Evolutionary conservation across 2,329 filamentous ascomycete genomes (phyloP), one percentile per base, ranked within the genome.

Genomic region (Monilinia polystroma): DNA sequence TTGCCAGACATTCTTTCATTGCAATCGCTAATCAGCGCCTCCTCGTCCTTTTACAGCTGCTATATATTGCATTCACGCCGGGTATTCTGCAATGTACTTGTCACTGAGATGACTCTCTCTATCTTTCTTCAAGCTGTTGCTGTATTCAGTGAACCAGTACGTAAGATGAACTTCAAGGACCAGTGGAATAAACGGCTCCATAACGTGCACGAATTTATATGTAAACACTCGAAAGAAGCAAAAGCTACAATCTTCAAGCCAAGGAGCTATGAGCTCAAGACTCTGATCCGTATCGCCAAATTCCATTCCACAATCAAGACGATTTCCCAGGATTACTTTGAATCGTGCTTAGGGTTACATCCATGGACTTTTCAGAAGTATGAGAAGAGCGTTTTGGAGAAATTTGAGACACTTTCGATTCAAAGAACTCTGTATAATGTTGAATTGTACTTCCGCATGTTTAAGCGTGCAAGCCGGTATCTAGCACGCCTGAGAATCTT

Each of bases 41-140:
- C 56, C 20, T 18, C 18, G 47, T 11, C 41, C 8, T 47, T 47
- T 38, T 45, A 47, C 43, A 6, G n/a, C 26, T 47, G 26, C 29
- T 59, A 35, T 10, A 23, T n/a, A 7, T 14, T 26, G 1, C 18
- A 59, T 1, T 11, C 2, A 59, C 3, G 26, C 2, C 10, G n/a
- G 14, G 10, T 59, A 47, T 23, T 59, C 18, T 32, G 41, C 56
- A 59, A 2, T n/a, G 20, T 47, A n/a, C 41, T 59, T 10, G 56
- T 59, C 41, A 11, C 32, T 32, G 56, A 59, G 20, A 59, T 59
- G 56, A 59, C 41, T 7, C 41, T 59, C 20, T 18, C 56, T 59
- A 47, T 59, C 26, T 59, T 59, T n/a, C 26, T 59, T 59, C 56
- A 35, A 35, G 56, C 56, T 5, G 26, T 32, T 14, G 26, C 41